Conservation (phyloP, 306 rosid species). For the Vicia villosa region DNA sequence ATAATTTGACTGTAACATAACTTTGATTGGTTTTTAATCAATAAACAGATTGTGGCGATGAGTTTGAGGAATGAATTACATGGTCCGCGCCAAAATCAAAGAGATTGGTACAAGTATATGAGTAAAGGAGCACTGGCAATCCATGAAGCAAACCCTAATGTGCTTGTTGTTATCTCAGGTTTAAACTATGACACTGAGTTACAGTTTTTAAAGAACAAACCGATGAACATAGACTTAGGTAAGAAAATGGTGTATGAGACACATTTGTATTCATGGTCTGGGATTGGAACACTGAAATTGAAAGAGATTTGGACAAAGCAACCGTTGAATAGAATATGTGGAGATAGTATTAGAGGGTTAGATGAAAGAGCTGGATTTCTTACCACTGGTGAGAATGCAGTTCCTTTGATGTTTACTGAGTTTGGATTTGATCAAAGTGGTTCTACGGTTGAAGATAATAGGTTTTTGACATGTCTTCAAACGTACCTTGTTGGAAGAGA, state of each 20-base stretch:
- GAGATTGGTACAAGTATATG: slow-evolving; percentile 48
- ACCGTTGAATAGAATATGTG: slow-evolving; percentile 55
- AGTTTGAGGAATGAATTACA: slow-evolving; percentile 64
- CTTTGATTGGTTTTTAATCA: background rate
- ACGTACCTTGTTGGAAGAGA: slow-evolving; percentile 57
- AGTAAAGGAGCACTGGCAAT: slow-evolving; percentile 44
- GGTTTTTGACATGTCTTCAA: slow-evolving; percentile 59
- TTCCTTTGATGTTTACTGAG: slow-evolving; percentile 55
- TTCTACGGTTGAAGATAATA: slow-evolving; percentile 34
- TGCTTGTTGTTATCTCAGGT: slow-evolving; percentile 53
- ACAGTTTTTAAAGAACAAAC: slow-evolving; percentile 41
- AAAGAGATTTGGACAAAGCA: slow-evolving; percentile 46
- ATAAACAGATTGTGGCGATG: slow-evolving; percentile 53
- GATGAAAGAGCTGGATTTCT: slow-evolving; percentile 51
- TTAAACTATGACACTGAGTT: slow-evolving; percentile 58
- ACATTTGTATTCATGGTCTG: slow-evolving; percentile 61
- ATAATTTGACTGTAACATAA: background rate
- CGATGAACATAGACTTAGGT: slow-evolving; percentile 37
- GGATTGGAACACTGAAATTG: slow-evolving; percentile 48
- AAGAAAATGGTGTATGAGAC: slow-evolving; percentile 54
- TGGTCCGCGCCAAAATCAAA: slow-evolving; percentile 50
- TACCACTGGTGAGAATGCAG: slow-evolving; percentile 28
- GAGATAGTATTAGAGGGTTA: slow-evolving; percentile 33
- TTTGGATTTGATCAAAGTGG: slow-evolving; percentile 51
- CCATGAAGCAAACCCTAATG: slow-evolving; percentile 46